phyloP scores from a whole-genome alignment of 495 filamentous ascomycete species.

The Pseudomonodictys pantanalensis region DNA sequence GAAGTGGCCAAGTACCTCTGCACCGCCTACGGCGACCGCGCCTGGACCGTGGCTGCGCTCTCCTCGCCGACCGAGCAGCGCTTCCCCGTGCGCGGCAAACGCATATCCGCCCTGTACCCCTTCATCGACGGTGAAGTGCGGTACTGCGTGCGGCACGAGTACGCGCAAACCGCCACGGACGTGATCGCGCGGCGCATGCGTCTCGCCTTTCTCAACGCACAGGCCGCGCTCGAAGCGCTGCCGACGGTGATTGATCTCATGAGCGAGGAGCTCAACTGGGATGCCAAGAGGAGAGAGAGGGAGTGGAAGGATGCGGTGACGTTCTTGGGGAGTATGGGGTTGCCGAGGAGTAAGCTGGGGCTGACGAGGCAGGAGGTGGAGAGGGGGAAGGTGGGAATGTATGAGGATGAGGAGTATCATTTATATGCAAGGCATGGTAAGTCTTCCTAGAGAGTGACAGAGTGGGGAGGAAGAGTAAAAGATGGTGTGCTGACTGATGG shows the following conservation, averaged over 20 bases:
- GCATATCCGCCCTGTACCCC: conserved; percentile 79
- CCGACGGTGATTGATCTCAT: conserved; percentile 91
- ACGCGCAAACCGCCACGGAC: conserved; percentile 91
- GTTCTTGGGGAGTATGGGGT: conserved; percentile 82
- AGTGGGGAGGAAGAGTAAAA: neutral
- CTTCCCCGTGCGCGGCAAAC: conserved; percentile 83
- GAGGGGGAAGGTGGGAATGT: conserved; percentile 57
- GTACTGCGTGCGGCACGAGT: conserved; percentile 87
- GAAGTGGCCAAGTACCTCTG: conserved; percentile 91
- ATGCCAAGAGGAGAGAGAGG: conserved; percentile 63
- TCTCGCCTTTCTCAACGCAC: conserved; percentile 90
- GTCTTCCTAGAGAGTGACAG: conserved; percentile 27
- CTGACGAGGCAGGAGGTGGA: conserved; percentile 76
- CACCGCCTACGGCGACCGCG: conserved; percentile 87
- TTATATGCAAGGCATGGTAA: conserved; percentile 74
- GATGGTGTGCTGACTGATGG: conserved; percentile 33
- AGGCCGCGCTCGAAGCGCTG: conserved; percentile 88
- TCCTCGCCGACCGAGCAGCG: conserved; percentile 76
- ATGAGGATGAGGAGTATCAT: conserved; percentile 60
- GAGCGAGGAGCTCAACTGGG: conserved; percentile 84
- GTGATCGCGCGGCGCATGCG: conserved; percentile 84
- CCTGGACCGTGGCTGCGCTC: conserved; percentile 90
- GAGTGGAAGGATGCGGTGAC: conserved; percentile 82
- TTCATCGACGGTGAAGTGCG: conserved; percentile 96
- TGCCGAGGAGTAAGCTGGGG: conserved; percentile 70